A percentile compares a stretch with the other conserved stretches of the same genome.
Conservation (phyloP, 2,329 filamentous ascomycete species). For the Ascochyta lentis region DNA sequence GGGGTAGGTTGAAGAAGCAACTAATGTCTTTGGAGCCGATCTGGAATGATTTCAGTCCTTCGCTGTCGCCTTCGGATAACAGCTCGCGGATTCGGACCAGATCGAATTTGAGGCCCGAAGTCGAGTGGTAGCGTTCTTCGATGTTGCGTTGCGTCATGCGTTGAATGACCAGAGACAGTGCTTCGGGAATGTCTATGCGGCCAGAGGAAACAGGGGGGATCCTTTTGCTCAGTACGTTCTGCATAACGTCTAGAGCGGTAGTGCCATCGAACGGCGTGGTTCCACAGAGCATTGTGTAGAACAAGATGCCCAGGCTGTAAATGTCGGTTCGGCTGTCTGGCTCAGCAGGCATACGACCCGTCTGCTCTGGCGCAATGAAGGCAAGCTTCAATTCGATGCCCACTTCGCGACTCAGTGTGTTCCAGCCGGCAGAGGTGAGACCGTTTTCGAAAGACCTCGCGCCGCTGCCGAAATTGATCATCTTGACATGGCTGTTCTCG, state of each 20-base stretch:
- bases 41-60: conserved; percentile 74
- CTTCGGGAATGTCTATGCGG: conserved; percentile 83
- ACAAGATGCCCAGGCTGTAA: conserved; percentile 86
- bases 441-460: conserved; percentile 89
- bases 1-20: conserved; percentile 88
- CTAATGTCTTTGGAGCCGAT: conserved; percentile 87
- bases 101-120: conserved; percentile 84
- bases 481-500: conserved; percentile 73
- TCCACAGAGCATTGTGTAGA: conserved; percentile 77
- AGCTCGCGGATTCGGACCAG: conserved; percentile 75
- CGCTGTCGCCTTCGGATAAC: conserved; percentile 75
- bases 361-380: conserved; percentile 94
- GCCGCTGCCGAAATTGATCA: conserved; percentile 86
- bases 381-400: conserved; percentile 88
- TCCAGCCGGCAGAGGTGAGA: conserved; percentile 84
- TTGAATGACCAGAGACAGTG: conserved; percentile 81
- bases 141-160: conserved; percentile 93
- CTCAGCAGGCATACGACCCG: conserved; percentile 88
- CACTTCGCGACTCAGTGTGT: conserved; percentile 77
- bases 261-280: conserved; percentile 80
- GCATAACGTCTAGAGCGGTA: conserved; percentile 86
- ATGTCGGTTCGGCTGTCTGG: conserved; percentile 89
- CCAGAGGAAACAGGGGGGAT: conserved; percentile 78
- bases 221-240: conserved; percentile 81
- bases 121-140: conserved; percentile 86